These are phyloP conservation scores for Solanum tacnaense DNA, from an alignment of 257 asterid species.

Conservation along the genomic window DNA sequence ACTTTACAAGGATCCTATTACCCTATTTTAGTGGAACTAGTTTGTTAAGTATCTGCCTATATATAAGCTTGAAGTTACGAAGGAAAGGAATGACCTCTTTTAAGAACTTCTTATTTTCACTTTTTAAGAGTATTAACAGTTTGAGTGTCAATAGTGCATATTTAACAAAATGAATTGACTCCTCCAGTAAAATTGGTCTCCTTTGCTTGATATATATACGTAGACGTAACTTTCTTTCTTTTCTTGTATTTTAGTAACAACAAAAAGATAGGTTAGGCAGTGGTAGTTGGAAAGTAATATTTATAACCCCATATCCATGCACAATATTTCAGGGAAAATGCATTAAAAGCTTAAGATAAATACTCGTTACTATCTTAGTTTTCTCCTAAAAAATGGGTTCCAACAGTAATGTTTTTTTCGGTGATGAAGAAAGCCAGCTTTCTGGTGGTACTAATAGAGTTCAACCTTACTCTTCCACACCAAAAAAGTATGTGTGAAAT, in stretches of 20 bases:
- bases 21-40: too few species aligned
- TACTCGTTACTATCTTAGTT: background rate
- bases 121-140: too few species aligned
- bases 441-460: background rate
- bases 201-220: background rate
- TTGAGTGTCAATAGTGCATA: too few species aligned
- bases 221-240: background rate
- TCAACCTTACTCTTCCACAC: background rate
- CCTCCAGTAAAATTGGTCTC: background rate
- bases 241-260: background rate
- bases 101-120: too few species aligned
- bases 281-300: background rate
- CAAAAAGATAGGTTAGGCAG: background rate
- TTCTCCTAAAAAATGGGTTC: slow-evolving; percentile 1
- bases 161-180: background rate
- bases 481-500: background rate
- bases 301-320: background rate
- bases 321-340: background rate
- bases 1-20: too few species aligned
- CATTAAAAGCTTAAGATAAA: background rate
- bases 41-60: too few species aligned
- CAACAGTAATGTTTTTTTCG: background rate
- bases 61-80: too few species aligned
- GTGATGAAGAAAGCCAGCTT: slow-evolving; percentile 1
- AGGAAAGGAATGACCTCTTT: too few species aligned